phyloP scores from a whole-genome alignment of 306 rosid species.

The Vicia faba region DNA sequence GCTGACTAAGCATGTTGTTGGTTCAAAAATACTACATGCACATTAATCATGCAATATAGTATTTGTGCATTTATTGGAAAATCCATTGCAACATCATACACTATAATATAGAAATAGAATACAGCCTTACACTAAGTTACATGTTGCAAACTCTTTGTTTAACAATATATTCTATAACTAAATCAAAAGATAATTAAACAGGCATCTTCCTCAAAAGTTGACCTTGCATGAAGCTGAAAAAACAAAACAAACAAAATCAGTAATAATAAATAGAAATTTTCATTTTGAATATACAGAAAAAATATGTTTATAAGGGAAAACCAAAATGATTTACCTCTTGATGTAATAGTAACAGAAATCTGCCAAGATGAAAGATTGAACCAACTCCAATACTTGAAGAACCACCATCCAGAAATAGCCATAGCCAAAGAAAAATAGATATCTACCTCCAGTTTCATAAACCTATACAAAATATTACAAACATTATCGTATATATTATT shows the following conservation, averaged over 20 bases:
- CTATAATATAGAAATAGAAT: background rate
- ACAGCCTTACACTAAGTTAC: background rate
- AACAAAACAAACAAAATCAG: background rate
- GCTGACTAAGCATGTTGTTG: no score
- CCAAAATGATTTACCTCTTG: slow-evolving; percentile 49
- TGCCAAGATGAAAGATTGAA: slow-evolving; percentile 75
- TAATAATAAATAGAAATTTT: background rate
- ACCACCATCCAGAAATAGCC: slow-evolving; percentile 68
- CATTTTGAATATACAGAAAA: background rate
- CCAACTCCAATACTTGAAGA: slow-evolving; percentile 53
- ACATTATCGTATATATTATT: background rate
- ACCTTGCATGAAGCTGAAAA: slow-evolving; percentile 61
- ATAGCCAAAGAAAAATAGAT: slow-evolving; percentile 43
- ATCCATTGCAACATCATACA: background rate
- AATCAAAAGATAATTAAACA: slow-evolving; percentile 29
- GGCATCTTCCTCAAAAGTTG: slow-evolving; percentile 74
- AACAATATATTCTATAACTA: slow-evolving; percentile 1
- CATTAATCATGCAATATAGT: background rate
- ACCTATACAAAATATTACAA: slow-evolving; percentile 43
- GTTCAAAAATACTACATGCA: no score
- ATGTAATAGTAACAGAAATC: slow-evolving; percentile 85
- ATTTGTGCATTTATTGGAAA: background rate
- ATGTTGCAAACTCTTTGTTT: background rate
- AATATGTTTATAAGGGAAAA: background rate
- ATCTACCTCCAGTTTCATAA: slow-evolving; percentile 56